phyloP scores from a whole-genome alignment of 1,139 yeast species.

The Candida sanyaensis region DNA sequence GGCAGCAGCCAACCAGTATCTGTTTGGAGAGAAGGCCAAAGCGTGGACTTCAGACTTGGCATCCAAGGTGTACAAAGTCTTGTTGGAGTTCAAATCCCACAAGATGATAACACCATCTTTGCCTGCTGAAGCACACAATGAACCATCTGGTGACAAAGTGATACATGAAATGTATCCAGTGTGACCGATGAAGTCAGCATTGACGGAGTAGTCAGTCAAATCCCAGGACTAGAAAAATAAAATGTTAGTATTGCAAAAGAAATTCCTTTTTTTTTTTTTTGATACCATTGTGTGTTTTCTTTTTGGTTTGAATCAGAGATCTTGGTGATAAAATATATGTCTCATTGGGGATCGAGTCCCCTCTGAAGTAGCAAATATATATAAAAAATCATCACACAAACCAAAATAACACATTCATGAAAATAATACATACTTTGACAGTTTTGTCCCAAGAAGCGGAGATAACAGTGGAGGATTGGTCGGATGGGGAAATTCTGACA shows the following conservation, averaged over 20 bases:
- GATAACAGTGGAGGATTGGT: slow-evolving; percentile 73
- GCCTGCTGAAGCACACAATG: slow-evolving; percentile 99
- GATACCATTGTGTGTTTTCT: too few relatives aligned
- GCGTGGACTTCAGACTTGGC: slow-evolving; percentile 98
- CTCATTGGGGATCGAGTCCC: slow-evolving; percentile 81
- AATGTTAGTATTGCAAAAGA: slow-evolving; percentile 21
- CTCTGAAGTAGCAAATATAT: slow-evolving; percentile 99
- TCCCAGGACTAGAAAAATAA: slow-evolving; percentile 78
- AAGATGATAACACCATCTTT: slow-evolving; percentile 98
- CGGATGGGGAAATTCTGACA: slow-evolving; percentile 93
- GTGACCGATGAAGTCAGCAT: slow-evolving; percentile 99
- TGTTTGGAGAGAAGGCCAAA: slow-evolving; percentile 99
- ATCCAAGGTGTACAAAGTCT: slow-evolving; percentile 89
- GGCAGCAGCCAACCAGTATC: slow-evolving; percentile 99
- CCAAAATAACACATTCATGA: slow-evolving; percentile 11
- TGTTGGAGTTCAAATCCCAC: slow-evolving; percentile 94
- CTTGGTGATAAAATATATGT: slow-evolving; percentile 93
- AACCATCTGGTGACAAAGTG: slow-evolving; percentile 99
- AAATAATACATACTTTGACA: slow-evolving; percentile 84
- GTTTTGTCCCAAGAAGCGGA: slow-evolving; percentile 99
- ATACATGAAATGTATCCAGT: slow-evolving; percentile 97
- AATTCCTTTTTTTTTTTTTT: too few relatives aligned
- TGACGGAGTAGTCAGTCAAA: slow-evolving; percentile 79
- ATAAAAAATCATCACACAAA: slow-evolving; percentile 55
- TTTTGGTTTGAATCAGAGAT: slow-evolving; percentile 73